Evolutionary conservation across 768 basidiomycete species (phyloP), one percentile per base, ranked within the genome.

Genomic region (Lactarius sanguifluus): DNA sequence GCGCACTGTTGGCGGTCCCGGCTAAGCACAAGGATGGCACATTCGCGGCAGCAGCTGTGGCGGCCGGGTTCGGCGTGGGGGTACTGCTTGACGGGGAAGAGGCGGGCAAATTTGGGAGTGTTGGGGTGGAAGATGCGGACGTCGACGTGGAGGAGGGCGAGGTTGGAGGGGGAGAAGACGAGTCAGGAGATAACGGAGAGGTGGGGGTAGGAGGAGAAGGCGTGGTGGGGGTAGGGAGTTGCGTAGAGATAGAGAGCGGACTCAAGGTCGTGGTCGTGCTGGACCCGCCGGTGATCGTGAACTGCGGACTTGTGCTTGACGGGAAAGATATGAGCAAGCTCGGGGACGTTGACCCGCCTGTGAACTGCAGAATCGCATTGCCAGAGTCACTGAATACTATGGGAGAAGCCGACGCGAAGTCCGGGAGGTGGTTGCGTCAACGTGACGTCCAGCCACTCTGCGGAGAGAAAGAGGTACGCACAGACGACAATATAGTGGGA

Each of bases 311-410:
- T 62, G 72, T 6, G 38, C 38, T 40, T 15, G 38, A 40, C 15
- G 15, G 38, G 38, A 40, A 40, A 40, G 38, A 40, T 10, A 40
- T 15, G 15, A 40, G 38, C 38, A 40, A 40, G 38, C 15, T 40
- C 15, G 38, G 38, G 15, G 38, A 40, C 15, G 38, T 40, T 40
- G 38, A 40, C 38, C 13, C 15, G 38, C 38, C 38, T 40, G 38
- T 40, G 38, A 40, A 40, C 1, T 40, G 38, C 15, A 15, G 38
- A 15, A 40, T 15, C 0, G 38, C 70, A 72, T 83, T 79, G 54
- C 81, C 81, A 38, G 83, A 83, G 70, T 83, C 81, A 23, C 83
- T 82, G 63, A 81, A 81, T 59, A 83, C 83, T 83, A 45, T 8
- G 45, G 23, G 23, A 50, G 13, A 52, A 52, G 23, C 23, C 50